phyloP scores from a whole-genome alignment of 225 moss, liverwort and hornwort species.

The Sphagnum tenellum region DNA sequence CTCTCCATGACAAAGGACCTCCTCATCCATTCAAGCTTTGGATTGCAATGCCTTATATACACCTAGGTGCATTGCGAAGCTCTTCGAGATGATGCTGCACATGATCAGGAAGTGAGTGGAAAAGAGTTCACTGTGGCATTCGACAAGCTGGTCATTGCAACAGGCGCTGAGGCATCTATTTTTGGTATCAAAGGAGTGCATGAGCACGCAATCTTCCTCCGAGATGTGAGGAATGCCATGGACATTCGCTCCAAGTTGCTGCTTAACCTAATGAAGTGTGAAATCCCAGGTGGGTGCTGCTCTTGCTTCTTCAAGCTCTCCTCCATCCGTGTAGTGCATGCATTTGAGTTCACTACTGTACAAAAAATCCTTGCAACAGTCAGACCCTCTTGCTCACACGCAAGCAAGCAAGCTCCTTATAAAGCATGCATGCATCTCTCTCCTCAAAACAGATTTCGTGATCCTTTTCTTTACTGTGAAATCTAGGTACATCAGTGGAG shows the following conservation, averaged over 20 bases:
- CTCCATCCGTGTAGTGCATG: neutral
- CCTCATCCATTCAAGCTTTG: too few species aligned
- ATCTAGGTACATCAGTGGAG: conserved; percentile 37
- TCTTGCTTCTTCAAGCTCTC: conserved; percentile 1
- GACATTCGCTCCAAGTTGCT: conserved; percentile 79
- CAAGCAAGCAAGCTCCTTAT: too few species aligned
- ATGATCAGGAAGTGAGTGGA: conserved; percentile 8
- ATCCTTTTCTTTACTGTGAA: neutral
- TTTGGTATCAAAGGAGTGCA: conserved; percentile 67
- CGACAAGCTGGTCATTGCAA: conserved; percentile 82
- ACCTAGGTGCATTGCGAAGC: conserved; percentile 55
- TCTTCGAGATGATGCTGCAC: conserved; percentile 23
- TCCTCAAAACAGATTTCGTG: too few species aligned
- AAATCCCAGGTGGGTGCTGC: conserved; percentile 51
- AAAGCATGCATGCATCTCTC: too few species aligned
- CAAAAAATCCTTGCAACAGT: too few species aligned
- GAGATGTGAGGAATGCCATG: conserved; percentile 66
- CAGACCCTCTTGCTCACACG: too few species aligned
- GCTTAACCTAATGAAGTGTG: conserved; percentile 70
- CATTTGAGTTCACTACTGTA: too few species aligned
- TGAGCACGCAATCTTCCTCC: conserved; percentile 74
- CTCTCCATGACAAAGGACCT: too few species aligned
- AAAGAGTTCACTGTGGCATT: conserved; percentile 53
- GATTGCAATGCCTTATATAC: too few species aligned
- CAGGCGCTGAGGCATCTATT: conserved; percentile 69